A percentile compares a stretch with the other conserved stretches of the same genome.
These are phyloP conservation scores for Luzula sylvatica DNA, from an alignment of 176 grass and related monocot species.

Conservation along the genomic window DNA sequence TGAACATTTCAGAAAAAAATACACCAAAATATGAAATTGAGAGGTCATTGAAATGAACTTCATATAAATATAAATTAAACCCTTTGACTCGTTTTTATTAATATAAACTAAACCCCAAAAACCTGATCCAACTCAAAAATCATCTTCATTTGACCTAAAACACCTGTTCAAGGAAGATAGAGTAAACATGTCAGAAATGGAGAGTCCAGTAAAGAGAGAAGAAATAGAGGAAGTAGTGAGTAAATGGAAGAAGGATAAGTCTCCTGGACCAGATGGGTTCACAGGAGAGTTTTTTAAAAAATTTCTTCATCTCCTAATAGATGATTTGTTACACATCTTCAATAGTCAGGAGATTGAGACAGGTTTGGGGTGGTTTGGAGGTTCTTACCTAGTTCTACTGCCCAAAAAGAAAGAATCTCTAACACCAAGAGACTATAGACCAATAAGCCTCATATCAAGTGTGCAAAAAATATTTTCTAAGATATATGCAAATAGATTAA, in stretches of 20 bases:
- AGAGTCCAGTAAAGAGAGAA: too few relatives aligned
- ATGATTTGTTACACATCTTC: neutral
- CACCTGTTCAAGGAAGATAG: too few relatives aligned
- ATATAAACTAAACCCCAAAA: too few relatives aligned
- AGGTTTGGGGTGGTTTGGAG: neutral
- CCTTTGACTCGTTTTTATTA: too few relatives aligned
- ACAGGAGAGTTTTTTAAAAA: neutral
- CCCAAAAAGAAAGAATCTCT: neutral
- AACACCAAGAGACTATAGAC: neutral
- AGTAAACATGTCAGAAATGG: too few relatives aligned
- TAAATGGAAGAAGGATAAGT: neutral
- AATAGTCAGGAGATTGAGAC: neutral
- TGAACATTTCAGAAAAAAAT: too few relatives aligned
- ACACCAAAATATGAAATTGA: too few relatives aligned
- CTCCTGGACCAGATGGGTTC: neutral
- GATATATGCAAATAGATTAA: neutral
- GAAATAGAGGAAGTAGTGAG: too few relatives aligned
- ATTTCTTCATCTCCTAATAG: neutral
- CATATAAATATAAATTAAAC: too few relatives aligned
- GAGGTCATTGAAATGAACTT: too few relatives aligned
- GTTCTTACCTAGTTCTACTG: neutral
- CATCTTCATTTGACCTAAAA: too few relatives aligned
- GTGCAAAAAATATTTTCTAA: conserved; percentile 8
- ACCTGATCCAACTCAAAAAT: too few relatives aligned
- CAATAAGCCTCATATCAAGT: neutral